Percentiles rank a stretch among this genome's conserved stretches.
These are phyloP conservation scores for Dissophora ornata DNA, from an alignment of 192 early-diverging fungal species.

Conservation along the genomic window DNA sequence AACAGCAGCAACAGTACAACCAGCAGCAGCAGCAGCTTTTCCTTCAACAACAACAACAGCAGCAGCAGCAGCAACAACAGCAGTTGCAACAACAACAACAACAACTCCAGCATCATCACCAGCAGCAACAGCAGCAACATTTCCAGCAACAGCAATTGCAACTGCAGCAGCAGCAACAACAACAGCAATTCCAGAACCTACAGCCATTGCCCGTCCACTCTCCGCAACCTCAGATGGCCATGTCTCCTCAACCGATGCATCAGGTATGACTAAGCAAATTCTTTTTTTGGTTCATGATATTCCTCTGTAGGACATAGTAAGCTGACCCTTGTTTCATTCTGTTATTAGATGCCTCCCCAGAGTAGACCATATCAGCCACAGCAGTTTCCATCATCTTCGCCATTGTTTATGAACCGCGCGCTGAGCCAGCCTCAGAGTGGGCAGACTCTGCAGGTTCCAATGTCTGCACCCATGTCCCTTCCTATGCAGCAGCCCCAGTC, in stretches of 20 bases:
- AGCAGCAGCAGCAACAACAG: constrained; percentile 22
- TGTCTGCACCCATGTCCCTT: constrained; percentile 31
- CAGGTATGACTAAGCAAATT: too few species aligned
- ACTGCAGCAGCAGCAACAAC: constrained; percentile 25
- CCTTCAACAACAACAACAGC: constrained; percentile 41
- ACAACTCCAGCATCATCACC: constrained; percentile 21
- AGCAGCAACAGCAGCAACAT: constrained; percentile 19
- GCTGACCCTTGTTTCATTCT: too few species aligned
- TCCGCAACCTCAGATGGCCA: constrained; percentile 11
- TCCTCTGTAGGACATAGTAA: too few species aligned
- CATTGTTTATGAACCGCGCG: constrained; percentile 27
- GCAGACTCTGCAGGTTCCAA: constrained; percentile 33
- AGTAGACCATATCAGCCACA: constrained; percentile 39
- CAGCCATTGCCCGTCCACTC: constrained; percentile 17
- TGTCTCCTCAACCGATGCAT: constrained; percentile 23
- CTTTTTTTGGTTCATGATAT: too few species aligned
- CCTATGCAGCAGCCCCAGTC: constrained; percentile 14
- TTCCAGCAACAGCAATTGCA: constrained; percentile 30
- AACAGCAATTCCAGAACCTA: constrained; percentile 21
- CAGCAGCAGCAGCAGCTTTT: constrained; percentile 30
- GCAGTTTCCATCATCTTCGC: constrained; percentile 24
- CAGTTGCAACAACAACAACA: constrained; percentile 30
- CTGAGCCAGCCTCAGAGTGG: constrained; percentile 14
- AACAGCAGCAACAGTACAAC: constrained; percentile 30
- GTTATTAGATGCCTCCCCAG: constrained; percentile 26